Evolutionary conservation across 805 yeast genomes (phyloP), one percentile per base, ranked within the genome.

Genomic region (Saccharomycopsis oosterbeekiorum): DNA sequence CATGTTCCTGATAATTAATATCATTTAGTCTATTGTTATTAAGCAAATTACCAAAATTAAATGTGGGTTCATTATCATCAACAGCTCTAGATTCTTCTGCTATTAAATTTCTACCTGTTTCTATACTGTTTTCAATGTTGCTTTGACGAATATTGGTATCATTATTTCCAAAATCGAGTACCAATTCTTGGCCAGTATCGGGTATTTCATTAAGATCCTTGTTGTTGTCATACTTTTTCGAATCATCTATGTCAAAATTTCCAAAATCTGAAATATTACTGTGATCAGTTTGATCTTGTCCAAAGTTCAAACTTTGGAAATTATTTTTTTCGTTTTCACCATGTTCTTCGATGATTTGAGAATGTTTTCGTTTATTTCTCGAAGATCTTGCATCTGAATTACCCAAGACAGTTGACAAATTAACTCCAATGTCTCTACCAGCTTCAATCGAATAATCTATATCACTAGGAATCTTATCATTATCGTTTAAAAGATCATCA

Each of bases 401-500:
- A 17, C 12, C 21, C 21, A 19, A 3, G 21, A 47, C 12, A 1
- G 53, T 5, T 47, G 53, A 47, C 21, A 47, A 26, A 11, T 47
- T 47, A 47, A 2, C 29, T 2, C 34, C n/a, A 21, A 56, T 15
- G 21, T 60, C 43, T 56, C 64, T 59, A 2, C 64, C 64, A 15
- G 24, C 39, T 39, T 62, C 64, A 24, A 62, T 51, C 3, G 64
- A 61, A 26, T 54, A 53, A 36, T 61, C 61, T 5, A 50, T 26
- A 26, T 37, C 40, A 51, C 12, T 40, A 14, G 26, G 10, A 17
- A n/a, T 26, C 2, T 21, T 12, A 29, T 56, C 70, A 56, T 69
- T 69, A 41, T 67, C 73, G 2, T 68, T 70, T 3, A 72, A 74
- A 40, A 65, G 68, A 15, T 64, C 68, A 15, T 40, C 58, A 12